Evolutionary conservation across 345 rosid species (phyloP), one percentile per base, ranked within the genome.

Genomic region (Linum lewisii): DNA sequence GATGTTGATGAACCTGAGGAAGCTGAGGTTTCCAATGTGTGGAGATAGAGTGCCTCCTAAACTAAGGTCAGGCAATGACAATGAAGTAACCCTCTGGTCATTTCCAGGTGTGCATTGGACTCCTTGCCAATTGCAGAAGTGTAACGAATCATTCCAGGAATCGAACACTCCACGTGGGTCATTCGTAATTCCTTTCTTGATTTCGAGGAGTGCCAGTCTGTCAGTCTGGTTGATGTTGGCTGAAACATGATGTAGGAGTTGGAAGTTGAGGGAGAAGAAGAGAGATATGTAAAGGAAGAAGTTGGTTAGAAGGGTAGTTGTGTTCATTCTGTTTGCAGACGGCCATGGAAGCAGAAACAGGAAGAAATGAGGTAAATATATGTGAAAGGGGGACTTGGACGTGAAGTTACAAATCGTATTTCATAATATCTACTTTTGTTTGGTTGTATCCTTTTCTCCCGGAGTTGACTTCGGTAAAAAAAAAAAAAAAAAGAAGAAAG

Each of bases 11-110:
- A 62, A 13, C 19, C 51, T 42, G 62, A 59, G 51, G 42, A 59
- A 59, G 45, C 62, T 59, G 14, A 59, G 42, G 62, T 62, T 62
- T 45, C 65, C 58, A 3, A 62, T 15, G 54, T 62, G 37, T 13
- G 65, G 58, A 15, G 66, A 21, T 21, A 63, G 19, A 8, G 59
- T 13, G 6, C 66, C 66, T 18, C 14, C 20, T 50, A 63, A 21
- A 3, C 16, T 23, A 49, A 2, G 52, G 24, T 58, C 52, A 32
- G 37, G 19, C 51, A 63, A 25, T n/a, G 24, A 18, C 66, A 63
- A 24, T 4, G 52, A 54, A 1, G 34, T 24, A 5, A 63, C 66
- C 23, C 66, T 63, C 14, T 53, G 34, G n/a, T 53, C 52, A 7
- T 24, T 26, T 26, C 32, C 13, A 34, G 14, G 24, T 19, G 7